phyloP scores from a whole-genome alignment of 2,329 filamentous ascomycete genomes.

The Hirsutella thompsonii region DNA sequence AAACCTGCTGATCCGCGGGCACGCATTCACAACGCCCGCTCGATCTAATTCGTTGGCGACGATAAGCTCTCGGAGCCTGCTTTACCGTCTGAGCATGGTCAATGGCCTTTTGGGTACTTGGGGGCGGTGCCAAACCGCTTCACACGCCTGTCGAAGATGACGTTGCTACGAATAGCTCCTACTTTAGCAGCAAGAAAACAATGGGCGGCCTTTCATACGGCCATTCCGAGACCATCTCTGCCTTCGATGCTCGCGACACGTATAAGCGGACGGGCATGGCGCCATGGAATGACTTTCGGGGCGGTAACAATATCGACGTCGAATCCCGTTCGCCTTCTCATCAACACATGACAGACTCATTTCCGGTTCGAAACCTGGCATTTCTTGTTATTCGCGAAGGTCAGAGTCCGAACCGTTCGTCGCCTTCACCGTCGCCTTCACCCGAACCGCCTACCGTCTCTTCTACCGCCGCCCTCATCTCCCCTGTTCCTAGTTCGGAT shows the following conservation, averaged over 20 bases:
- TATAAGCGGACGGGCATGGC: neutral
- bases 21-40: neutral
- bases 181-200: neutral
- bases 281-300: neutral
- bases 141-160: slow-evolving; percentile 6
- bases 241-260: neutral
- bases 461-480: slow-evolving; percentile 5
- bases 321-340: neutral
- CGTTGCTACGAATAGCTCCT: neutral
- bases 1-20: too few species aligned
- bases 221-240: neutral
- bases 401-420: neutral
- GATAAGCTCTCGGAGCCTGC: neutral
- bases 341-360: slow-evolving; percentile 7
- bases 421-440: slow-evolving; percentile 5
- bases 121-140: slow-evolving; percentile 15
- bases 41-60: neutral
- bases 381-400: slow-evolving; percentile 27
- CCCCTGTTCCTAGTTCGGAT: slow-evolving; percentile 1
- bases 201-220: neutral
- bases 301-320: neutral
- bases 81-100: slow-evolving; percentile 17
- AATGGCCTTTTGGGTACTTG: slow-evolving; percentile 27
- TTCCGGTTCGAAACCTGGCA: slow-evolving; percentile 18
- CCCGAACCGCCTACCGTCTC: neutral